Percentiles rank a stretch among this genome's conserved stretches.
These are phyloP conservation scores for Hirsutella minnesotensis DNA, from an alignment of 2,329 filamentous ascomycete genomes.

Conservation along the genomic window DNA sequence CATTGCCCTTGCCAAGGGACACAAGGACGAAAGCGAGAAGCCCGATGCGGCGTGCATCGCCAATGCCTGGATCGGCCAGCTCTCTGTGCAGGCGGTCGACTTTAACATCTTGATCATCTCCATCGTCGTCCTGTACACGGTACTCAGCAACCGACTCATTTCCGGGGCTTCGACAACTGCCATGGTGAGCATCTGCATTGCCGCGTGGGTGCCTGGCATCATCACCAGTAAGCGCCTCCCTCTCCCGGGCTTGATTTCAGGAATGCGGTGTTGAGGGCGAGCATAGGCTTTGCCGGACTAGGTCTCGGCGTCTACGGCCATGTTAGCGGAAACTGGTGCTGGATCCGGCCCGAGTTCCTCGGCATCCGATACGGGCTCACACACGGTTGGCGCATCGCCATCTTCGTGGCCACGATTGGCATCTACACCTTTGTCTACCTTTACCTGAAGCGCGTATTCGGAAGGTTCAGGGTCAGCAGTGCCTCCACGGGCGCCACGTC, in stretches of 20 bases:
- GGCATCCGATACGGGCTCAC: constrained; percentile 27
- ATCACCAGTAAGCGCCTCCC: constrained; percentile 17
- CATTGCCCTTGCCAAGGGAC: constrained; percentile 16
- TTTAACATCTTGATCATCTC: constrained; percentile 32
- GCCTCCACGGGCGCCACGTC: constrained; percentile 1
- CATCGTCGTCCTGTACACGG: constrained; percentile 27
- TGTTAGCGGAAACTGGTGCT: constrained; percentile 33
- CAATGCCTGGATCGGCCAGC: constrained; percentile 32
- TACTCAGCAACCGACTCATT: constrained; percentile 22
- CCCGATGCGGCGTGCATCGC: constrained; percentile 18
- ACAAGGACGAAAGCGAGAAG: constrained; percentile 13
- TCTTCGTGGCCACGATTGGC: constrained; percentile 23
- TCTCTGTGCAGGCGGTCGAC: constrained; percentile 30
- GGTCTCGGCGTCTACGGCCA: constrained; percentile 12
- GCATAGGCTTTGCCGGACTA: constrained; percentile 1
- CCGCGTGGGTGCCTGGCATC: constrained; percentile 27
- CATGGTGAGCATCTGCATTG: constrained; percentile 21
- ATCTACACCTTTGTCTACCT: constrained; percentile 27
- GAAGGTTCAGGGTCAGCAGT: constrained; percentile 1
- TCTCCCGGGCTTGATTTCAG: neutral
- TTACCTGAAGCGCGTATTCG: constrained; percentile 6
- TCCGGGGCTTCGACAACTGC: constrained; percentile 14
- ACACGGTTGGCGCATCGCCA: constrained; percentile 29
- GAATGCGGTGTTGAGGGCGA: neutral
- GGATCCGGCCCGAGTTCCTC: constrained; percentile 21